phyloP scores from a whole-genome alignment of 2,329 filamentous ascomycete genomes.

The Arachnomyces sp. region DNA sequence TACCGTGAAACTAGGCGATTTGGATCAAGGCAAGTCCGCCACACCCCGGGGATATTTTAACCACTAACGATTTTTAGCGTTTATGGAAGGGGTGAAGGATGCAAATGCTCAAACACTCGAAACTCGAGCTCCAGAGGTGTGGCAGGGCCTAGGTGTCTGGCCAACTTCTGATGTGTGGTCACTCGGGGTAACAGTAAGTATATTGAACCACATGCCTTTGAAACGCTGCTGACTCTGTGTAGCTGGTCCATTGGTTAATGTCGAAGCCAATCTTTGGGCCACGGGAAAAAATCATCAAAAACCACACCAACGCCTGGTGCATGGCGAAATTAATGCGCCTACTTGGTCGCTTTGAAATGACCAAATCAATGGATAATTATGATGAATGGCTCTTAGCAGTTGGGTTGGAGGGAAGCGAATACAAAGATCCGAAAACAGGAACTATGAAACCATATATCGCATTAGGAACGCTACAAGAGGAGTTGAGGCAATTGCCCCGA shows the following conservation, averaged over 20 bases:
- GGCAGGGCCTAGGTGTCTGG: slow-evolving; percentile 9
- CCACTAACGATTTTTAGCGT: slow-evolving; percentile 1
- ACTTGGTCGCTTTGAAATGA: not conserved
- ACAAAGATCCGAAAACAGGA: not conserved
- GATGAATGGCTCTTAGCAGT: not conserved
- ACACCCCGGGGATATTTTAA: not conserved
- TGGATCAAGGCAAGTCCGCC: slow-evolving; percentile 8
- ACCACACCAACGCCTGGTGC: not conserved
- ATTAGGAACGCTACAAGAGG: not conserved
- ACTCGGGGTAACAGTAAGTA: slow-evolving; percentile 8
- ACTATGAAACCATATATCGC: not conserved
- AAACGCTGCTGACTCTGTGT: no score
- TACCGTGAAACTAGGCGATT: slow-evolving; percentile 8
- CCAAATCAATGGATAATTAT: not conserved
- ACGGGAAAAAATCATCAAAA: not conserved
- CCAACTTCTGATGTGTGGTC: slow-evolving; percentile 11
- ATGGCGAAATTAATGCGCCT: not conserved
- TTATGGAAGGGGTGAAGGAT: slow-evolving; percentile 8
- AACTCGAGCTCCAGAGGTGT: slow-evolving; percentile 10
- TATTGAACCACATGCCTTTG: no score
- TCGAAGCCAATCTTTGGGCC: not conserved
- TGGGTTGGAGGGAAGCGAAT: not conserved
- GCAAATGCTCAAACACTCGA: slow-evolving; percentile 7
- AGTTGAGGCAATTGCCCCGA: not conserved
- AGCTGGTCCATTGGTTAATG: not conserved